Evolutionary conservation across 2,329 filamentous ascomycete genomes (phyloP), one percentile per base, ranked within the genome.

Genomic region (Curvularia spicifera): DNA sequence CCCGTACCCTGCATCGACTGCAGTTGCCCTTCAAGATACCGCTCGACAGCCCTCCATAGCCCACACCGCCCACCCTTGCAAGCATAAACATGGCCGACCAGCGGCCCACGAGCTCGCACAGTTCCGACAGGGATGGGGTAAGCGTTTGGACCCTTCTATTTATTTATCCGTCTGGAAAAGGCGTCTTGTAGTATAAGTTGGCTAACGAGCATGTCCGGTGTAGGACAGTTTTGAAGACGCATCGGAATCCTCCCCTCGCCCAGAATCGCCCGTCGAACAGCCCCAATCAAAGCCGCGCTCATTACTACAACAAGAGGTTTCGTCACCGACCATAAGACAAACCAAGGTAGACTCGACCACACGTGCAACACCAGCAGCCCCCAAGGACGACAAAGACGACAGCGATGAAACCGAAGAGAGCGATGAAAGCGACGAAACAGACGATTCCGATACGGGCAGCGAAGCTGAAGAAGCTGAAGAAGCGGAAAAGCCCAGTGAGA

Each of bases 201-300:
- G 57, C 66, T 70, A 51, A 69, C 51, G 26, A 12, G 24, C 20
- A 39, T 50, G 52, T 55, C 42, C 43, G 52, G 51, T 51, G 51
- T 73, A 91, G 89, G 89, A 93, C 70, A 85, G 85, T 15, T 96
- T 96, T 71, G 91, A 96, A 79, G 92, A 97, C 82, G 92, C 86
- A 67, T 80, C 86, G 67, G 89, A 91, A 76, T 85, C 83, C 59
- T 76, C 71, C 56, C 70, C 75, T 61, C 73, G 71, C 53, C 74
- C 74, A 49, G 66, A 70, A 71, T 81, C 76, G 63, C 75, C 66
- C 61, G 73, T 66, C 85, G 68, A 73, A 51, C 64, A 67, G 56
- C 71, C 58, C 28, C 64, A 51, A 39, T 65, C 71, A 53, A 69
- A 71, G 49, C 71, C 75, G 51, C 85, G 89, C 60, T 91, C 89